Percentiles rank a stretch among this genome's conserved stretches.
phyloP scores from a whole-genome alignment of 345 rosid species.

The Punica granatum region DNA sequence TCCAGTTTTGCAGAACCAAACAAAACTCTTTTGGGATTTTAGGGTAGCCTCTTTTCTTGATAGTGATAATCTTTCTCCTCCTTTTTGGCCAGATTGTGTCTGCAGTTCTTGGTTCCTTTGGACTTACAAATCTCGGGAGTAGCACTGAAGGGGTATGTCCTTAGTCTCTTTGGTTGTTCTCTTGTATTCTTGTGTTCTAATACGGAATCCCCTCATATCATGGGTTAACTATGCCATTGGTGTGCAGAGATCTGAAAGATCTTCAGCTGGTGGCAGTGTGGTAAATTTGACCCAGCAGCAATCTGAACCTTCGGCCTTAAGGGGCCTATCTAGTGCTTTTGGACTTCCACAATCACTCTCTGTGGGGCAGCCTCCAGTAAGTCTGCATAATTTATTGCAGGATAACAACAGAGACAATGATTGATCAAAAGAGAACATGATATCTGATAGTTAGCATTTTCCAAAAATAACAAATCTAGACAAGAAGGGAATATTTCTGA shows the following conservation, averaged over 20 bases:
- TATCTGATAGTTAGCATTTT: neutral
- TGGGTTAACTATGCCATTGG: constrained; percentile 8
- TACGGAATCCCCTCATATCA: neutral
- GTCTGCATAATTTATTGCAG: neutral
- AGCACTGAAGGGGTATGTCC: constrained; percentile 36
- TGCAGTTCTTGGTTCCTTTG: constrained; percentile 70
- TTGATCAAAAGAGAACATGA: neutral
- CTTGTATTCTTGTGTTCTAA: neutral
- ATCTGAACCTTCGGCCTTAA: constrained; percentile 37
- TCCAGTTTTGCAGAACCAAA: neutral
- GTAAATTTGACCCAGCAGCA: constrained; percentile 27
- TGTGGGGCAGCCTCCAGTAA: constrained; percentile 60
- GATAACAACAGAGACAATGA: neutral
- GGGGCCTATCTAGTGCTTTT: constrained; percentile 39
- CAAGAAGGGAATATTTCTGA: neutral
- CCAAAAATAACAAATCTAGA: neutral
- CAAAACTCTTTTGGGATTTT: neutral
- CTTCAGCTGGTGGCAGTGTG: constrained; percentile 24
- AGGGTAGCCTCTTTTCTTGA: neutral
- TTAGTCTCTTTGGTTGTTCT: constrained; percentile 16
- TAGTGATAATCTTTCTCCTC: neutral
- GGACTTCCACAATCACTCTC: constrained; percentile 49
- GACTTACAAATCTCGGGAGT: constrained; percentile 40
- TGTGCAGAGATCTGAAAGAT: constrained; percentile 39
- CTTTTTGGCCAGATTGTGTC: constrained; percentile 52